A percentile compares a stretch with the other conserved stretches of the same genome.
Evolutionary conservation across 352 stramenopile species (phyloP).

Genomic region (Phytophthora agathidicida): DNA sequence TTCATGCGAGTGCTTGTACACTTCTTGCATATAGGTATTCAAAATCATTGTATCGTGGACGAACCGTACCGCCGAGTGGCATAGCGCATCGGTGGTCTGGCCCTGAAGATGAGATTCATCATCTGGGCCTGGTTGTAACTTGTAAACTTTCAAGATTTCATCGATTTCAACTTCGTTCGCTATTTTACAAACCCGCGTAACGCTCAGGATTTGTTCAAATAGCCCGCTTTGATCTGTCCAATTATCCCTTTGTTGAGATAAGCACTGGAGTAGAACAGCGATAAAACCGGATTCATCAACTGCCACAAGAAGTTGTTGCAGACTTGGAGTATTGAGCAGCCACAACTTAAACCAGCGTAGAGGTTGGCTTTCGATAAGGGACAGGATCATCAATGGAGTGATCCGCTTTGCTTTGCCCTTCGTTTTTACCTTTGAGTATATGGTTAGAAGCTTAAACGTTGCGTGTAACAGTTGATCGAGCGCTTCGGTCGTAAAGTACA

Average conservation of each 20-base stretch:
- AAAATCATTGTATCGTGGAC: neutral
- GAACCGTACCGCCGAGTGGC: slow-evolving; percentile 7
- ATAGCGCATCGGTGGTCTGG: slow-evolving; percentile 1
- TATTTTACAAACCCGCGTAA: slow-evolving; percentile 5
- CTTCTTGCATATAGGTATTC: neutral
- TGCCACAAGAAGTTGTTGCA: slow-evolving; percentile 43
- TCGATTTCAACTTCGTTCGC: slow-evolving; percentile 12
- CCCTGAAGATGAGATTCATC: neutral
- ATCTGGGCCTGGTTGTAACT: neutral
- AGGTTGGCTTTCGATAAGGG: slow-evolving; percentile 32
- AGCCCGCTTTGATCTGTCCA: slow-evolving; percentile 1
- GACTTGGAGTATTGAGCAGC: slow-evolving; percentile 44
- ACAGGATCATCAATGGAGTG: slow-evolving; percentile 38
- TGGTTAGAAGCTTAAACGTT: slow-evolving; percentile 52
- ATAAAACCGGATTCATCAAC: slow-evolving; percentile 42
- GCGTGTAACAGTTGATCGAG: slow-evolving; percentile 46
- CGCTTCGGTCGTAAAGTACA: slow-evolving; percentile 54
- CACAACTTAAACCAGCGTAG: slow-evolving; percentile 58
- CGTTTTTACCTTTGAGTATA: slow-evolving; percentile 37
- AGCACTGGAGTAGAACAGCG: slow-evolving; percentile 43
- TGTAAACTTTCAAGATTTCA: slow-evolving; percentile 7
- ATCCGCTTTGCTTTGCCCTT: slow-evolving; percentile 27
- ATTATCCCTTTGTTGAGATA: slow-evolving; percentile 30
- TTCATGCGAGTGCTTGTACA: slow-evolving; percentile 1
- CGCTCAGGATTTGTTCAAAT: neutral